phyloP scores from a whole-genome alignment of 202 grass and related monocot genomes.

The Musa balbisiana region DNA sequence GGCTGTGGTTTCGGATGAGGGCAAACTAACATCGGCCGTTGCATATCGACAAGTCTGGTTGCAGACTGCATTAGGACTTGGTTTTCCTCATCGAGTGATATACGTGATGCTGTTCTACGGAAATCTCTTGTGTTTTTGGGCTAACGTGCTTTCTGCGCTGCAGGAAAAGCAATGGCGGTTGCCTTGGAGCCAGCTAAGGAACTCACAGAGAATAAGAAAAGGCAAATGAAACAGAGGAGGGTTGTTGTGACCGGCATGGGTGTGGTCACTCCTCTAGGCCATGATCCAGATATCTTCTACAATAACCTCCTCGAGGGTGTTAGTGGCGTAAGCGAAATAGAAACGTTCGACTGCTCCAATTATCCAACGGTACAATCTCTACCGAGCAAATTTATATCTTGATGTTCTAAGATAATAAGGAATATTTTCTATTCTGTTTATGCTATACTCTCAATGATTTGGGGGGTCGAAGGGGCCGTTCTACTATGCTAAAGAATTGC shows the following conservation, averaged over 20 bases:
- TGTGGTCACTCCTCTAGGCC: constrained; percentile 14
- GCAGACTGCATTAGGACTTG: not conserved
- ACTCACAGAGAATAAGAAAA: constrained; percentile 54
- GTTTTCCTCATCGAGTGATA: not conserved
- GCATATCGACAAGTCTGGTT: too few relatives aligned
- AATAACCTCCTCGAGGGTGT: constrained; percentile 12
- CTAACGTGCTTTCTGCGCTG: constrained; percentile 7
- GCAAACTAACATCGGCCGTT: too few relatives aligned
- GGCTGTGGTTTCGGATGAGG: too few relatives aligned
- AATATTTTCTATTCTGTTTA: not conserved
- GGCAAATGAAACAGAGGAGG: constrained; percentile 28
- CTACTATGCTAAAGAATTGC: not conserved
- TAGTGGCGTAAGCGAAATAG: constrained; percentile 15
- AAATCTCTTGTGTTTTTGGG: not conserved
- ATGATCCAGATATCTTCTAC: constrained; percentile 8
- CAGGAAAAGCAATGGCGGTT: constrained; percentile 79
- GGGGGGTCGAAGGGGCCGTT: not conserved
- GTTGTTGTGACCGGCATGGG: constrained; percentile 22
- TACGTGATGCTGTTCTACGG: not conserved
- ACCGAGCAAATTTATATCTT: not conserved
- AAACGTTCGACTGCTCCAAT: constrained; percentile 16
- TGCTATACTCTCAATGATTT: not conserved
- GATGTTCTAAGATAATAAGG: not conserved
- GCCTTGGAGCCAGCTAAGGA: constrained; percentile 66
- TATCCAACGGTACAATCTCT: constrained; percentile 7